Conservation (phyloP, 2,329 filamentous ascomycete species). For the Zalaria obscura region DNA sequence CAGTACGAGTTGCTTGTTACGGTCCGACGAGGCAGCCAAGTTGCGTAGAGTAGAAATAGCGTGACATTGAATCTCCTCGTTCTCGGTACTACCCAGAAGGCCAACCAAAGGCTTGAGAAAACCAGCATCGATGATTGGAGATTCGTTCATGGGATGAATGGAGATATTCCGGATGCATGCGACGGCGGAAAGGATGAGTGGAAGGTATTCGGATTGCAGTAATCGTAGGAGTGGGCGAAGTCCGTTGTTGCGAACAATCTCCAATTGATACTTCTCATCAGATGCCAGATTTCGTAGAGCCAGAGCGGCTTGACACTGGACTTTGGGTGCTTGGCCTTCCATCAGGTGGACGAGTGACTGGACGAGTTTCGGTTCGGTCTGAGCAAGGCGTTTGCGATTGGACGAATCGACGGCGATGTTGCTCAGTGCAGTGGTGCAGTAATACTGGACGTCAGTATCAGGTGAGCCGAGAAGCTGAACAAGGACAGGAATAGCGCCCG, state of each 20-base stretch:
- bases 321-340: conserved; percentile 94
- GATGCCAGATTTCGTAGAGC: conserved; percentile 91
- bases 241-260: conserved; percentile 84
- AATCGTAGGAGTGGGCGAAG: conserved; percentile 75
- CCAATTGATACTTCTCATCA: conserved; percentile 96
- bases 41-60: conserved; percentile 95
- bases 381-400: conserved; percentile 81
- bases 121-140: conserved; percentile 93
- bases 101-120: conserved; percentile 91
- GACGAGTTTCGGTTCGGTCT: conserved; percentile 81
- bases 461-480: conserved; percentile 85
- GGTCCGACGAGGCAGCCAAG: conserved; percentile 87
- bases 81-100: conserved; percentile 84
- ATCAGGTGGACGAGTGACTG: conserved; percentile 91
- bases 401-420: conserved; percentile 93
- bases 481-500: conserved; percentile 92
- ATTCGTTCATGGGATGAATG: conserved; percentile 94
- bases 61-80: conserved; percentile 97
- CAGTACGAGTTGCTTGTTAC: conserved; percentile 94
- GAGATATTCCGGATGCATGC: conserved; percentile 98
- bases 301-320: conserved; percentile 92
- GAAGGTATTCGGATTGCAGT: conserved; percentile 87
- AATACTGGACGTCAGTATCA: conserved; percentile 97
- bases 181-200: conserved; percentile 88
- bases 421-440: conserved; percentile 95